phyloP scores from a whole-genome alignment of 1,284 basidiomycete genomes.

The Ustilago cynodontis region DNA sequence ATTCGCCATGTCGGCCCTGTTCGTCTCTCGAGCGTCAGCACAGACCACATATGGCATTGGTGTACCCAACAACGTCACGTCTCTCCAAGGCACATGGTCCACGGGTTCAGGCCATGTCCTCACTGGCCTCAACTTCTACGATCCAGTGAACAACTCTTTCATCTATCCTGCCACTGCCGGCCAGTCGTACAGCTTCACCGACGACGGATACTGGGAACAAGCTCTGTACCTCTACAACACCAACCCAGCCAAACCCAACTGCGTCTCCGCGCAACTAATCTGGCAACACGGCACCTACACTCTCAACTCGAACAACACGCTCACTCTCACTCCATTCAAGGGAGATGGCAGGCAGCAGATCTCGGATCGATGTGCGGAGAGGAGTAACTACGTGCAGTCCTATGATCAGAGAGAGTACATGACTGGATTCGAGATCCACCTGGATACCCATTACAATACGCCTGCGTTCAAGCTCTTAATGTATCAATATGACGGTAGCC shows the following conservation, averaged over 20 bases:
- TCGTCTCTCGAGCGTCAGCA: constrained; percentile 16
- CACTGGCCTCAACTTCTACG: constrained; percentile 65
- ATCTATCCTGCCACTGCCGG: constrained; percentile 59
- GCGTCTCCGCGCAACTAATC: constrained; percentile 65
- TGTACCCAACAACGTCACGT: constrained; percentile 47
- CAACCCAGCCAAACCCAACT: constrained; percentile 60
- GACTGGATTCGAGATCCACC: constrained; percentile 51
- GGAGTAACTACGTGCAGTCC: constrained; percentile 50
- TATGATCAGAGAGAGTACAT: constrained; percentile 57
- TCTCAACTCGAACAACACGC: constrained; percentile 50
- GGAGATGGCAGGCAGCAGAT: constrained; percentile 59
- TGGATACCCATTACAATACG: constrained; percentile 33
- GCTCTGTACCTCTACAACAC: constrained; percentile 60
- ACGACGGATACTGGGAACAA: constrained; percentile 66
- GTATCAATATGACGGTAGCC: constrained; percentile 56
- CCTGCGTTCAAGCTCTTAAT: constrained; percentile 49
- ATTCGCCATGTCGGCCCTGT: constrained; percentile 22
- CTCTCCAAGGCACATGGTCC: constrained; percentile 63
- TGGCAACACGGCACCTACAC: constrained; percentile 68
- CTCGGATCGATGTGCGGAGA: constrained; percentile 43
- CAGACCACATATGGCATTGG: constrained; percentile 45
- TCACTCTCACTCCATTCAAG: constrained; percentile 56
- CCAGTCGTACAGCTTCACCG: constrained; percentile 65
- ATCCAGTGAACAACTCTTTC: constrained; percentile 64
- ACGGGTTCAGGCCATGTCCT: constrained; percentile 60